Base-by-base conservation (phyloP, 345 rosid genomes). In the Physaria fendleri region DNA sequence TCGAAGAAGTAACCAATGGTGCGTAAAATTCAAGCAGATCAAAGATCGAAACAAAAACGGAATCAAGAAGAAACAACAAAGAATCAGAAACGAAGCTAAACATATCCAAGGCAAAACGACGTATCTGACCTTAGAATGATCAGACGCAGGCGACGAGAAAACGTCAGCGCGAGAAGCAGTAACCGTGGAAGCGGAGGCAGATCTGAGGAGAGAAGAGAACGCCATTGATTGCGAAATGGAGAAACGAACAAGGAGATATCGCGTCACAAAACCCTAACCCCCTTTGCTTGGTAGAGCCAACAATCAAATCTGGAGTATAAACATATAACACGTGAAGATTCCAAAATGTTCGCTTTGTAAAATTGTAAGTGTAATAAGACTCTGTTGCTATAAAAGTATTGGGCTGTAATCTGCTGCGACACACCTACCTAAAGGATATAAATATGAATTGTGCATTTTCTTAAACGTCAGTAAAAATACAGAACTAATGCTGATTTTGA, bases 121-220 rank as follows among this genome's bases (percentile, higher is more conserved):
- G 68, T 28, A 20, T 23, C 59, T 30, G 8, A 85, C 96, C 96
- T 87, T 81, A 62, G 74, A 69, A n/a, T 61, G 83, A 73, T 74
- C 64, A 74, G 68, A 57, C 21, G 76, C 11, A 1, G 80, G 70
- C 16, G 75, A 52, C 2, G 77, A 69, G 62, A 78, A 51, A 68
- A 59, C 55, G 65, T 81, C 64, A 59, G 73, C 34, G 57, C 77
- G 55, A 64, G 78, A 66, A 6, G 73, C 55, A 11, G 63, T 35
- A 8, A 62, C 65, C 30, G 83, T 8, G 61, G 73, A 56, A 65
- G 78, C 42, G 65, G 84, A 45, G 10, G 85, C 48, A 42, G 94
- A 85, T 86, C 95, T 80, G 77, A 83, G 23, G 43, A 83, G 77
- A 46, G 83, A 72, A 37, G 94, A 80, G 71, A 73, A 71, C 4